Conservation (phyloP, 148 eudicot genomes). For the Heliosperma pusillum region DNA sequence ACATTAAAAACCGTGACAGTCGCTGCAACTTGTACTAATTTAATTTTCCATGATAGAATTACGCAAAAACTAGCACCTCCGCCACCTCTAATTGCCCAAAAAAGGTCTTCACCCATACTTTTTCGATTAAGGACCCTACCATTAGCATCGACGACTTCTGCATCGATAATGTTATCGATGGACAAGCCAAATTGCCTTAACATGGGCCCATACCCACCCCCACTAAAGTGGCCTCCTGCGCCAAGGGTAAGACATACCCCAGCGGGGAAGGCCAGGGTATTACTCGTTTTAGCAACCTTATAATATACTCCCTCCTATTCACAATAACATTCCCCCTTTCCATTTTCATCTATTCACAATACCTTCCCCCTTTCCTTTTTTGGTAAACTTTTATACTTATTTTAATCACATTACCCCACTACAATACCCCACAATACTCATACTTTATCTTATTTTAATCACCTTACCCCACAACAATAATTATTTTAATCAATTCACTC, state of each 20-base stretch:
- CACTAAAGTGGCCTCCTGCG: conserved; percentile 33
- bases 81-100: conserved; percentile 43
- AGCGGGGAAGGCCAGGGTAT: conserved; percentile 31
- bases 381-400: too few species aligned
- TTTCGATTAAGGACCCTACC: conserved; percentile 18
- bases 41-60: conserved; percentile 31
- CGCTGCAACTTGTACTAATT: conserved; percentile 23
- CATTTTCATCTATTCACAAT: too few species aligned
- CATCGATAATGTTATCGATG: conserved; percentile 36
- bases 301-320: too few species aligned
- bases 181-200: conserved; percentile 34
- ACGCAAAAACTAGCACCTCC: conserved; percentile 40
- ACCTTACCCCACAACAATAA: too few species aligned
- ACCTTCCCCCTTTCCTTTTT: too few species aligned
- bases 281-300: conserved; percentile 24
- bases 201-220: conserved; percentile 38
- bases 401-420: too few species aligned
- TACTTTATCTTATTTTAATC: too few species aligned
- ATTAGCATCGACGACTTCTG: conserved; percentile 31
- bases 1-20: conserved; percentile 25
- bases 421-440: too few species aligned
- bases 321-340: too few species aligned
- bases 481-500: too few species aligned
- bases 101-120: conserved; percentile 36
- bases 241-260: conserved; percentile 32